phyloP scores from a whole-genome alignment of 495 filamentous ascomycete genomes.

The Hapsidospora chrysogenum region DNA sequence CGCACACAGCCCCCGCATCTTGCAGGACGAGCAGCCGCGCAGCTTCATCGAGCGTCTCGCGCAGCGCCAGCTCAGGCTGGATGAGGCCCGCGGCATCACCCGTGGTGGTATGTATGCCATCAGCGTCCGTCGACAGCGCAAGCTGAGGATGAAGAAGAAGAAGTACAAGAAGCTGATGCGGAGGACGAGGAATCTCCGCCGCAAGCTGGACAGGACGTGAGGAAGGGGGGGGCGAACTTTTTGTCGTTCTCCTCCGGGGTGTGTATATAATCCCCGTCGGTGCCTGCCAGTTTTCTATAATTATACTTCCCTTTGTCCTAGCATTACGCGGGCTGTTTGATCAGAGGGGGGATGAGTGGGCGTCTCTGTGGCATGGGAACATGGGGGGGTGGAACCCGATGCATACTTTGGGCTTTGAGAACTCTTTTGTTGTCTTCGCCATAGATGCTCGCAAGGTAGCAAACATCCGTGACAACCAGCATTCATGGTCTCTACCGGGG shows the following conservation, averaged over 20 bases:
- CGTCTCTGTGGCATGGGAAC: no score
- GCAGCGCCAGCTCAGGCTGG: conserved; percentile 27
- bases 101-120: conserved; percentile 41
- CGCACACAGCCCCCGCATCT: conserved; percentile 31
- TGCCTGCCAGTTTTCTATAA: conserved; percentile 3
- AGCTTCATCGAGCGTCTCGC: conserved; percentile 35
- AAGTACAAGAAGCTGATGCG: conserved; percentile 99
- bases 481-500: no score
- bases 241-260: conserved; percentile 1
- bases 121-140: conserved; percentile 74
- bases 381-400: no score
- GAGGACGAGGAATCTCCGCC: conserved; percentile 73
- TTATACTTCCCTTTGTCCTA: background rate
- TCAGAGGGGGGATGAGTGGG: no score
- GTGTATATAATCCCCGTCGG: conserved; percentile 9
- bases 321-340: no score
- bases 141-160: conserved; percentile 99
- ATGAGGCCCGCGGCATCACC: conserved; percentile 23
- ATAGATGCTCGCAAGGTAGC: no score
- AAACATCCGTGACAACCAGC: no score
- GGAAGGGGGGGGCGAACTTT: no score
- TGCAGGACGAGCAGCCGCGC: conserved; percentile 23
- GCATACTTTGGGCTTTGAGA: no score
- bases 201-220: conserved; percentile 59
- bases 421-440: no score